Base-by-base conservation (phyloP, 768 basidiomycete genomes). In the Mycena crocata region DNA sequence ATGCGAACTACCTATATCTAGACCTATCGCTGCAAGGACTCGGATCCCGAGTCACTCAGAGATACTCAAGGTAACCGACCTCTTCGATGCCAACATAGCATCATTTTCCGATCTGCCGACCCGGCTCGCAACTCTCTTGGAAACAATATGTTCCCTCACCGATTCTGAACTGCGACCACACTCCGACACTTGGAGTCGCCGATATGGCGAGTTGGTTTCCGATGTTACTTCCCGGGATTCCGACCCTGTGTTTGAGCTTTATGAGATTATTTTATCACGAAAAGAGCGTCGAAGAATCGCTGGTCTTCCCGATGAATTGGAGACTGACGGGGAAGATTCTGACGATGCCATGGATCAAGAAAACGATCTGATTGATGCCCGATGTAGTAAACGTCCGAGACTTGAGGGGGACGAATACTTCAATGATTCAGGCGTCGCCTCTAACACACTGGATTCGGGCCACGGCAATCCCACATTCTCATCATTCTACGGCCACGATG, bases 11-110 rank as follows among this genome's bases (percentile, higher is more conserved):
- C 10, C 13, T 24, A 48, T 46, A 2, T 30, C 28, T 52, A 86
- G 89, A 49, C 84, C 89, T 6, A 89, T 89, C 71, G 86, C 82
- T 21, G 79, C 80, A 14, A 77, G 82, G 23, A 74, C 76, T 34
- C 78, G 76, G 54, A 70, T 81, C 2, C 82, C 82, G 5, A 79
- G 77, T 0, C 55, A 74, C 15, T 67, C 71, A 34, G 77, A 82
- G 50, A 69, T 82, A 26, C 52, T 78, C 15, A 75, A 74, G 10
- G 79, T 80, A 28, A 64, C 62, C 4, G 63, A 73, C 23, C 44
- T 75, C 21, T 57, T 75, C 23, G 69, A 71, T 52, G 35, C 28
- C 14, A 46, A 48, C 46, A 13, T 23, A 3, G 35, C 46, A 3
- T 13, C 62, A n/a, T 56, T 42, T 8, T 46, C 68, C 48, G 55